Evolutionary conservation across 768 basidiomycete species (phyloP), one percentile per base, ranked within the genome.

Genomic region (Gelatoporia subvermispora): DNA sequence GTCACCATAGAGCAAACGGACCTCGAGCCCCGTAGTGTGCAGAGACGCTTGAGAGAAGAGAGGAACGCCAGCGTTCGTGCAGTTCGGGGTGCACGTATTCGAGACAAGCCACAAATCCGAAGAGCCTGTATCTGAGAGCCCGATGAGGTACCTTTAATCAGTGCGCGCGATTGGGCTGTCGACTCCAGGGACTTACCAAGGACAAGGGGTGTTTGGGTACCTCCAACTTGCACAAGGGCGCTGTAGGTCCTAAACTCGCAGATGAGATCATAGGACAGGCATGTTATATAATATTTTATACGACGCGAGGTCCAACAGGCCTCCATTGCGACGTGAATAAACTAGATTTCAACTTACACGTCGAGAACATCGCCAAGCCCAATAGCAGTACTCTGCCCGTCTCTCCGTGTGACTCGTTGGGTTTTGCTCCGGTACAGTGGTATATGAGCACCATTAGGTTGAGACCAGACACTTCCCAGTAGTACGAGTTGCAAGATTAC

Each of bases 91-190:
- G 60, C 84, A 88, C 0, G 72, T 65, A 43, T 80, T 74, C 0
- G 84, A 84, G 22, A 82, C 64, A 9, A 84, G 74, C 88, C 88
- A 90, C 4, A 88, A 61, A 58, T 90, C 87, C 4, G 87, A 81
- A 2, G 87, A 89, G 38, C 87, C 87, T 2, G 85, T 87, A 53
- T 89, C 87, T 85, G 13, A 31, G 36, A 8, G 8, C 7, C n/a
- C 23, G 11, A 17, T 37, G 43, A 13, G 8, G 37, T 8, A 39
- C 2, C 5, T 10, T 4, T 16, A 2, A 10, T 2, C 5, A 42
- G 10, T 1, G 2, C 4, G n/a, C 3, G 3, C 49, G 25, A 5
- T 9, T n/a, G n/a, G 13, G 13, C 28, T 7, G 5, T 13, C 28
- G 13, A 31, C 7, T 31, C 5, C 28, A 31, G 28, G 28, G 28